These are phyloP conservation scores for Verticillium klebahnii DNA, from an alignment of 2,329 filamentous ascomycete species.

Conservation along the genomic window DNA sequence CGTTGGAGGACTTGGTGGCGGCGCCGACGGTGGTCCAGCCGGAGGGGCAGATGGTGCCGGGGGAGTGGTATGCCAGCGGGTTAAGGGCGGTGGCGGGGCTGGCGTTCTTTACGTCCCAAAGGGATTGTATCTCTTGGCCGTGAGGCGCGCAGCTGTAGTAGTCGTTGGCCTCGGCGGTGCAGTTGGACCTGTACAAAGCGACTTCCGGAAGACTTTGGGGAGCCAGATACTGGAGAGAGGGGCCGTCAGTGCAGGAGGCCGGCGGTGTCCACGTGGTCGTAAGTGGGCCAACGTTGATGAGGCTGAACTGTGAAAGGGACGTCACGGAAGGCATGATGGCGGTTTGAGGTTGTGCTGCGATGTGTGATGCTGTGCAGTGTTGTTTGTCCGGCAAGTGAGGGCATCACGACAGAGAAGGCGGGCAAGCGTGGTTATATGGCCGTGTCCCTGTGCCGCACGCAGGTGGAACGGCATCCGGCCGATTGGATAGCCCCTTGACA, in stretches of 20 bases:
- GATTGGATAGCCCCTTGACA: too few species aligned
- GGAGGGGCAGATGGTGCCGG: slow-evolving; percentile 16
- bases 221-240: slow-evolving; percentile 1
- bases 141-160: slow-evolving; percentile 17
- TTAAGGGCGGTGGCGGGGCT: not conserved
- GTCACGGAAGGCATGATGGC: slow-evolving; percentile 20
- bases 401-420: too few species aligned
- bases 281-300: slow-evolving; percentile 23
- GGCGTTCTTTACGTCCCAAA: not conserved
- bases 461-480: too few species aligned
- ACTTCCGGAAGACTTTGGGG: not conserved
- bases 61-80: slow-evolving; percentile 15
- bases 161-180: not conserved
- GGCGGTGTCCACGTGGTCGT: slow-evolving; percentile 23
- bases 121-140: not conserved
- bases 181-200: slow-evolving; percentile 6
- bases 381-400: too few species aligned
- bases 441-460: not conserved
- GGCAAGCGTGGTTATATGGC: not conserved
- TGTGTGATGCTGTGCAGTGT: not conserved
- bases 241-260: slow-evolving; percentile 14
- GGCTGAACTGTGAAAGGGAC: slow-evolving; percentile 7
- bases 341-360: not conserved
- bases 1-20: slow-evolving; percentile 1
- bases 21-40: slow-evolving; percentile 19